Base-by-base conservation (phyloP, 768 basidiomycete species). In the Pleurotus eryngii region DNA sequence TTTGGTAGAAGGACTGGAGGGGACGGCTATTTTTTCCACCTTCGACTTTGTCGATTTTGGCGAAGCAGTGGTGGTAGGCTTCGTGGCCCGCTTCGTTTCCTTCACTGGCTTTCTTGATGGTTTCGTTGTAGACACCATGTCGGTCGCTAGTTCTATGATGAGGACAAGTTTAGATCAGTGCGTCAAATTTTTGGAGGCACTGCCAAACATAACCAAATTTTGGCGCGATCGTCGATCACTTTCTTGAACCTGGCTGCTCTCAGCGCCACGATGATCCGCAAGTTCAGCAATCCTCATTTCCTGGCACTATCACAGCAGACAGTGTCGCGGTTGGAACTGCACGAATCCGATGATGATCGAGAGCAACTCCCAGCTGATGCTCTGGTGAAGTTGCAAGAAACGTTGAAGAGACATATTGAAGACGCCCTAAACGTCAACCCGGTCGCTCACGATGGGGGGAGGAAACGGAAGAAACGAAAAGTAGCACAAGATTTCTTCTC, bases 281-380 rank as follows among this genome's bases (percentile, higher is more conserved):
- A 42, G 15, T 54, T 42, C 39, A 40, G 51, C 51, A 54, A 54
- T 54, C 51, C 51, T 18, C 51, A 54, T 54, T n/a, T 4, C n/a
- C 17, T 54, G 9, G 12, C 12, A 8, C 11, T 15, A 5, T 11
- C 51, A 40, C 39, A 42, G 22, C n/a, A 54, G 39, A 3, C 4
- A 38, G 51, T 42, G 14, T 22, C 51, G 11, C 51, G 51, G 5
- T n/a, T 37, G 11, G 51, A 54, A 38, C 37, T 54, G 4, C 27
- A 6, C 22, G 35, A 15, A 22, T 15, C 35, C 37, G 51, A 26
- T 48, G 18, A 15, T 14, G 20, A 3, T 3, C 14, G 6, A 24
- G 22, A 17, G 8, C 18, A 40, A 7, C 42, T 42, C n/a, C 38
- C 18, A 11, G 37, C 22, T 40, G 39, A 54, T 22, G 6, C 5